Evolutionary conservation across 192 early-diverging fungal genomes (phyloP), one percentile per base, ranked within the genome.

Genomic region (Coemansia sp.): DNA sequence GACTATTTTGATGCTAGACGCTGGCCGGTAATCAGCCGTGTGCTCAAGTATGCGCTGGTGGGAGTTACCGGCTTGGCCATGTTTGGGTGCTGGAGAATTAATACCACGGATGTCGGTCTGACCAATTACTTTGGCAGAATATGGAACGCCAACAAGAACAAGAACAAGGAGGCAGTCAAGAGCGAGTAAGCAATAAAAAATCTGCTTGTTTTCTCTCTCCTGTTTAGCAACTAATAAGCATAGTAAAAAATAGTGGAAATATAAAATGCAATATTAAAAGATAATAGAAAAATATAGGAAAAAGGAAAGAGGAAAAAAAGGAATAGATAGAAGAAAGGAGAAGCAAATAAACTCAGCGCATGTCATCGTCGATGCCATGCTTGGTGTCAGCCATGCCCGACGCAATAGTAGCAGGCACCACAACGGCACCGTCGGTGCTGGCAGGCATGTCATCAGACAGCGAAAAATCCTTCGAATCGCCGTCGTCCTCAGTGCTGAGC

Each of bases 31-130:
- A 51, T 92, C 36, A 82, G 90, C 87, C 87, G 86, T 48, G 66
- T 92, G 66, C 63, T 85, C 36, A 86, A 62, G 65, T 93, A 88
- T 85, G 73, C 86, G 61, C 85, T 96, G 38, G 88, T 89, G 35
- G 76, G 77, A 15, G 77, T 86, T 51, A 96, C 97, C 6, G 87
- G 90, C 0, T 76, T 91, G 68, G 75, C 87, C 12, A 75, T 96
- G 75, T 89, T 94, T 74, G 96, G 94, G 34, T 92, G 89, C 70
- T 99, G 93, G 87, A 84, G 91, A 66, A 93, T 99, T 89, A 99
- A 99, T 85, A 96, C 96, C 22, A 90, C 93, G 37, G 97, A 99
- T 64, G 87, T 99, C 66, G 96, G 97, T 32, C 86, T 99, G 68
- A 96, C 95, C 41, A 92, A 92, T 74, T 87, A 95, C 73, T 87